Base-by-base conservation (phyloP, 257 asterid species). In the Coffea canephora region DNA sequence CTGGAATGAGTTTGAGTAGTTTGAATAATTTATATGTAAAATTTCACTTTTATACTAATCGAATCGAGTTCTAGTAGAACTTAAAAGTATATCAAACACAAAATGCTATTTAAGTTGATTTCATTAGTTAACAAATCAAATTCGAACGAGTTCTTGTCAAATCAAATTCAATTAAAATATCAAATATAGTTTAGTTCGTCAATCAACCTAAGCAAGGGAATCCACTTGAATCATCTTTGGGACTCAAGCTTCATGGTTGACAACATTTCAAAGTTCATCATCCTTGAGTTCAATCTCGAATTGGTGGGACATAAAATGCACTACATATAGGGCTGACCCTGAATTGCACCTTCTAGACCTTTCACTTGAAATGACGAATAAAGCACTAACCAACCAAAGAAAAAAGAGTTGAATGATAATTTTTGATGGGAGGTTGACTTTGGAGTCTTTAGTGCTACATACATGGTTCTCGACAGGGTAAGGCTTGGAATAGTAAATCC, bases 231-330 rank as follows among this genome's bases (percentile, higher is more conserved):
- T 64, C 18, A 64, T 64, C 34, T 64, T 64, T 14, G 31, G 34
- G 19, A 64, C 18, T 25, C 39, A 25, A 64, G 18, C 41, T 25
- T 0, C 14, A 62, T 62, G 11, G 71, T 11, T 43, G 69, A 34
- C 19, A 10, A 54, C 71, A 74, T 61, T 78, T 69, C 49, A 75
- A 82, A 49, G 74, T 27, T 52, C 64, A 21, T 78, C 50, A 43
- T 41, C n/a, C 34, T 8, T 54, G n/a, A 62, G 21, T 49, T 71
- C 66, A 9, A 68, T 25, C 3, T 31, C 79, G 25, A 57, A 71
- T 25, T 71, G 74, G 83, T 75, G 76, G 86, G 83, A 83, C 81
- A 79, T 50, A 48, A 25, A 71, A 71, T 49, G 75, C 83, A 75
- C 1, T 18, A 27, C 16, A 73, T 25, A 75, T 27, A 46, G 4